These are phyloP conservation scores for Colletotrichum spinosum DNA, from an alignment of 2,329 filamentous ascomycete genomes.

Conservation along the genomic window DNA sequence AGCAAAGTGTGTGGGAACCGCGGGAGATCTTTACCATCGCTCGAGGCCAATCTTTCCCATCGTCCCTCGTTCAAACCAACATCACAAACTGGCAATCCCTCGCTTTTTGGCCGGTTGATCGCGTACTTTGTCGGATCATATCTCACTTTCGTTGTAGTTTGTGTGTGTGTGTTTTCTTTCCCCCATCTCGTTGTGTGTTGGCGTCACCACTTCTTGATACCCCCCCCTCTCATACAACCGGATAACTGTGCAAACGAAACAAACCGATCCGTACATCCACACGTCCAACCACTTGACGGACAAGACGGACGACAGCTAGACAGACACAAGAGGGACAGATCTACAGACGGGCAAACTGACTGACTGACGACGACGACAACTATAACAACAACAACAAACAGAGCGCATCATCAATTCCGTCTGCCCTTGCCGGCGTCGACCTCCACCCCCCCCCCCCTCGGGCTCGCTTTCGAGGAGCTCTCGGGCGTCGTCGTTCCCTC, in stretches of 20 bases:
- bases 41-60: conserved; percentile 26
- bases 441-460: conserved; percentile 10
- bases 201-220: conserved; percentile 17
- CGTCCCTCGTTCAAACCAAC: conserved; percentile 30
- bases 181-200: neutral
- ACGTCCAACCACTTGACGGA: no score
- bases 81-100: conserved; percentile 30
- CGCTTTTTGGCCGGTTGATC: conserved; percentile 34
- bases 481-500: conserved; percentile 22
- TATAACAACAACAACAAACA: no score
- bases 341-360: no score
- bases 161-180: conserved; percentile 5
- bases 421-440: neutral
- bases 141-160: conserved; percentile 12
- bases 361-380: no score
- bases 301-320: neutral
- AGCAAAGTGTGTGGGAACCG: conserved; percentile 23
- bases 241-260: no score
- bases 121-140: conserved; percentile 10
- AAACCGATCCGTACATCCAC: no score
- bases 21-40: conserved; percentile 32
- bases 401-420: no score
- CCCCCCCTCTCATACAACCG: neutral
- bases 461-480: conserved; percentile 31
- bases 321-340: neutral